These are phyloP conservation scores for Brettanomyces bruxellensis DNA, from an alignment of 805 yeast species.

Conservation along the genomic window DNA sequence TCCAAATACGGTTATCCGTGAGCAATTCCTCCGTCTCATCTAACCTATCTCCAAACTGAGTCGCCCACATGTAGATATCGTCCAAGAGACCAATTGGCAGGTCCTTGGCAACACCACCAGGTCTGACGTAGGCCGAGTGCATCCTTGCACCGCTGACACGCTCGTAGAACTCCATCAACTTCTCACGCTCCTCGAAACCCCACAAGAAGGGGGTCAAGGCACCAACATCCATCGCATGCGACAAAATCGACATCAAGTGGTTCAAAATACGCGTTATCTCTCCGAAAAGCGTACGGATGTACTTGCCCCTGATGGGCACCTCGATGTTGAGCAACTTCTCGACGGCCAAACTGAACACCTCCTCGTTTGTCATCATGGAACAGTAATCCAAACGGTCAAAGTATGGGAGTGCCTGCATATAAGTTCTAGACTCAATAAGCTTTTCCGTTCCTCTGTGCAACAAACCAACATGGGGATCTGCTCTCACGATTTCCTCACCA, in stretches of 20 bases:
- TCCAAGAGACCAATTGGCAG: conserved; percentile 79
- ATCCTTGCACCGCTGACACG: conserved; percentile 86
- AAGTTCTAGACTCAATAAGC: conserved; percentile 77
- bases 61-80: conserved; percentile 93
- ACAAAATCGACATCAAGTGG: conserved; percentile 77
- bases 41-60: conserved; percentile 87
- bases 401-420: conserved; percentile 82
- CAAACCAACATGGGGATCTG: conserved; percentile 85
- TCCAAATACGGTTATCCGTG: conserved; percentile 90
- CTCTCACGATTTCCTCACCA: conserved; percentile 81
- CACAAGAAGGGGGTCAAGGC: conserved; percentile 88
- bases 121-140: conserved; percentile 82
- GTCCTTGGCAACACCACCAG: conserved; percentile 89
- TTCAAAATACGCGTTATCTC: conserved; percentile 78
- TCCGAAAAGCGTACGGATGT: conserved; percentile 77
- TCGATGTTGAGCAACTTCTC: conserved; percentile 80
- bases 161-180: conserved; percentile 87
- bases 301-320: conserved; percentile 77
- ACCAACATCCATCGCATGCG: conserved; percentile 93
- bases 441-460: conserved; percentile 87
- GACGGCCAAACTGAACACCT: conserved; percentile 73
- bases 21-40: conserved; percentile 86
- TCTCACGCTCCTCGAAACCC: conserved; percentile 93
- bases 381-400: conserved; percentile 83
- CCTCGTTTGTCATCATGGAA: conserved; percentile 86